These are phyloP conservation scores for Cyclotella choctawhatcheeana DNA, from an alignment of 108 stramenopile genomes.

Conservation along the genomic window DNA sequence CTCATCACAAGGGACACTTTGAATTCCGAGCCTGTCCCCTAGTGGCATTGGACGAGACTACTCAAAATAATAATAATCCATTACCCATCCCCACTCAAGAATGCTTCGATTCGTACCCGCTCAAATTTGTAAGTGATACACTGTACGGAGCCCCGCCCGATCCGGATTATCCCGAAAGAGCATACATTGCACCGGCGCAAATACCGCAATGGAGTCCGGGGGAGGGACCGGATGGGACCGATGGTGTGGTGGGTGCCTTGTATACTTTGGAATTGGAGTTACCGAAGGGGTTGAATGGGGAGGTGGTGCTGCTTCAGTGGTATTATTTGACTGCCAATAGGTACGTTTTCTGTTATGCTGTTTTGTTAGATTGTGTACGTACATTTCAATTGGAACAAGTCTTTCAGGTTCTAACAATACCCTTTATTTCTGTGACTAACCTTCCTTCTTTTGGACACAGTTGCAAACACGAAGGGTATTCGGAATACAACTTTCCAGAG, in stretches of 20 bases:
- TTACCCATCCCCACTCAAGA: constrained; percentile 45
- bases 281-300: constrained; percentile 53
- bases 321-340: constrained; percentile 74
- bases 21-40: constrained; percentile 57
- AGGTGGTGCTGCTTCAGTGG: constrained; percentile 71
- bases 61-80: not conserved
- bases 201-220: constrained; percentile 13
- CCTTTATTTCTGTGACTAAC: not conserved
- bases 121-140: constrained; percentile 55
- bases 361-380: not conserved
- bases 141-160: constrained; percentile 50
- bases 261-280: constrained; percentile 43
- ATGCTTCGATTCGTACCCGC: constrained; percentile 47
- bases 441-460: not conserved
- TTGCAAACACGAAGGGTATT: constrained; percentile 38
- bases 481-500: constrained; percentile 12
- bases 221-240: constrained; percentile 1
- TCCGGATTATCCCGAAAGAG: constrained; percentile 49
- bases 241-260: not conserved
- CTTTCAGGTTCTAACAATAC: no score
- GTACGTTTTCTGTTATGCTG: not conserved
- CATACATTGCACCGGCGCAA: constrained; percentile 51
- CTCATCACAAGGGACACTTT: constrained; percentile 66
- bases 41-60: not conserved
- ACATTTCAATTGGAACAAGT: no score